A percentile compares a stretch with the other conserved stretches of the same genome.
Evolutionary conservation across 805 yeast genomes (phyloP).

Genomic region (Lachancea meyersii): DNA sequence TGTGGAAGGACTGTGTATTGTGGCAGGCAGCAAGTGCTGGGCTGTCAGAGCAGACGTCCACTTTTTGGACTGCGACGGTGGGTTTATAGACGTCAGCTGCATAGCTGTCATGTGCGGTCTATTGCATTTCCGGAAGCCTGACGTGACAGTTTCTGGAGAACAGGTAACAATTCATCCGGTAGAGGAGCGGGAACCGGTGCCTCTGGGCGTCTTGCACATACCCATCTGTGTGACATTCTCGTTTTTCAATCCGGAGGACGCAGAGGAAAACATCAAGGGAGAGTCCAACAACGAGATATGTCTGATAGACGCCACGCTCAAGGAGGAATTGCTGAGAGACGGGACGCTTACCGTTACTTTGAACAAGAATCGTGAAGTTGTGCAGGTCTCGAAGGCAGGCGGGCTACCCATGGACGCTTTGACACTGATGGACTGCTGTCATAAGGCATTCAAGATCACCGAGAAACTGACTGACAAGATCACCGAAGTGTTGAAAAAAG

Average conservation of each 20-base stretch:
- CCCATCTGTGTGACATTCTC: conserved; percentile 88
- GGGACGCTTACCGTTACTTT: conserved; percentile 81
- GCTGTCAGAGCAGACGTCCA: conserved; percentile 83
- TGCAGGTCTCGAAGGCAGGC: conserved; percentile 86
- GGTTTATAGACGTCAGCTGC: conserved; percentile 83
- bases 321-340: conserved; percentile 70
- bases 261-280: conserved; percentile 67
- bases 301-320: conserved; percentile 66
- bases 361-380: conserved; percentile 84
- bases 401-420: conserved; percentile 77
- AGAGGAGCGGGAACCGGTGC: conserved; percentile 80
- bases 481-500: conserved; percentile 46
- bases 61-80: conserved; percentile 86
- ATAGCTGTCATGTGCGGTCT: conserved; percentile 85
- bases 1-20: conserved; percentile 81
- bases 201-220: conserved; percentile 76
- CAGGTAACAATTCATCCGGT: conserved; percentile 60
- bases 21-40: conserved; percentile 92
- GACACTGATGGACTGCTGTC: conserved; percentile 60
- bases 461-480: conserved; percentile 60
- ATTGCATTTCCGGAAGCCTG: conserved; percentile 78
- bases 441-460: conserved; percentile 58
- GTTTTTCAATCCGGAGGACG: conserved; percentile 64
- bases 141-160: conserved; percentile 64
- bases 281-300: conserved; percentile 53